phyloP scores from a whole-genome alignment of 2,329 filamentous ascomycete genomes.

The Colletotrichum nymphaeae region DNA sequence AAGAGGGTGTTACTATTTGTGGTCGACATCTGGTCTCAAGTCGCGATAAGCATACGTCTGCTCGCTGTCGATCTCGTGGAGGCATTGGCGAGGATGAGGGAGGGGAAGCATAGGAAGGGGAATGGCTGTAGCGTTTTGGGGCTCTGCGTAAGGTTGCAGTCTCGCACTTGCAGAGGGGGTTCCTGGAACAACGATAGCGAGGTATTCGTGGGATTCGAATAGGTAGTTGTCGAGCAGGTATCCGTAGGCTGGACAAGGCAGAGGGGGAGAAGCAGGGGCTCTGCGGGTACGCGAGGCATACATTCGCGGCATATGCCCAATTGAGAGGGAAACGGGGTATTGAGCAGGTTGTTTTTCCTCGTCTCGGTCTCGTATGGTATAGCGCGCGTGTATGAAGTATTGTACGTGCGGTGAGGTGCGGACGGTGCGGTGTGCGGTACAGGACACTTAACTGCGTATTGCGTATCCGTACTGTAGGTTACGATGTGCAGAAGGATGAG shows the following conservation, averaged over 20 bases:
- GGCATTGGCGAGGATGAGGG: slow-evolving; percentile 8
- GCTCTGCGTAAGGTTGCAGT: background rate
- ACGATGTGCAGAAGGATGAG: background rate
- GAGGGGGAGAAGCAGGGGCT: slow-evolving; percentile 1
- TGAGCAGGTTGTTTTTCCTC: slow-evolving; percentile 12
- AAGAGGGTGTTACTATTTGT: slow-evolving; percentile 33
- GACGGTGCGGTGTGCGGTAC: background rate
- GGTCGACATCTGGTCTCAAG: slow-evolving; percentile 29
- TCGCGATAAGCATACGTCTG: slow-evolving; percentile 32
- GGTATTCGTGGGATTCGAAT: background rate
- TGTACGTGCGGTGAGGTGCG: background rate
- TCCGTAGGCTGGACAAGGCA: background rate
- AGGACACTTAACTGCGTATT: background rate
- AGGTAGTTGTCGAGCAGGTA: background rate
- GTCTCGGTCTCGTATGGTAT: background rate
- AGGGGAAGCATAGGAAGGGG: background rate
- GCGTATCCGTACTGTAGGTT: background rate
- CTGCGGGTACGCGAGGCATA: slow-evolving; percentile 20
- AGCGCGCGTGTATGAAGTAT: background rate
- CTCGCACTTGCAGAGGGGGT: background rate
- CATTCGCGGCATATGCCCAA: slow-evolving; percentile 26
- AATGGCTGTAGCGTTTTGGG: background rate
- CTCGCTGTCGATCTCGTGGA: slow-evolving; percentile 27
- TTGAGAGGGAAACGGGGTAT: slow-evolving; percentile 17
- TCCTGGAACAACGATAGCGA: slow-evolving; percentile 12